A percentile compares a stretch with the other conserved stretches of the same genome.
phyloP scores from a whole-genome alignment of 441 rosid species.

The Pelargonium citronellum region DNA sequence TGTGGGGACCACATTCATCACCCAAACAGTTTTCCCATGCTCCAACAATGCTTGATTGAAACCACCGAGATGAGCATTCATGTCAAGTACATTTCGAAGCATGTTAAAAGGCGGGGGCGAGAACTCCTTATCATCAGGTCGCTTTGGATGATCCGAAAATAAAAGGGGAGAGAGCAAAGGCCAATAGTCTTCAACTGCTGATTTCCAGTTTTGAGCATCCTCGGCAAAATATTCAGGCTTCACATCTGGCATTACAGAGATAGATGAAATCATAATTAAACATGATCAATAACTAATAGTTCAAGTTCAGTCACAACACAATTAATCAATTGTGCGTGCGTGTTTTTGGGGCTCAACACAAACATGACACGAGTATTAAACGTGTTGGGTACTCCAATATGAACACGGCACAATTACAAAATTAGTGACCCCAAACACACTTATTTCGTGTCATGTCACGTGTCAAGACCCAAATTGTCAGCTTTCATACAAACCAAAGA shows the following conservation, averaged over 20 bases:
- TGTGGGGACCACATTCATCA: conserved; percentile 93
- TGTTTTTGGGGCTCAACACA: not conserved
- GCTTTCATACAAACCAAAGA: not conserved
- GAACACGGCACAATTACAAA: too few species aligned
- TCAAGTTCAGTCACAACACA: not conserved
- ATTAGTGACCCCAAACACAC: too few species aligned
- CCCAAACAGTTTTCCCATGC: conserved; percentile 82
- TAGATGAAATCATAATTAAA: not conserved
- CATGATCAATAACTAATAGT: not conserved
- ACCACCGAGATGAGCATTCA: conserved; percentile 94
- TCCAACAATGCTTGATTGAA: conserved; percentile 75
- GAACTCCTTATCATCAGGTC: conserved; percentile 90
- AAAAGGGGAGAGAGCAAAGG: conserved; percentile 89
- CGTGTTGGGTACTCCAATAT: too few species aligned
- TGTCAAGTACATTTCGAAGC: conserved; percentile 90
- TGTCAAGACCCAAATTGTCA: too few species aligned
- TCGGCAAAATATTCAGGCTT: conserved; percentile 56
- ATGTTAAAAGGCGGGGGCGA: conserved; percentile 96
- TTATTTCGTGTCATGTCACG: too few species aligned
- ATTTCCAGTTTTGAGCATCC: conserved; percentile 59
- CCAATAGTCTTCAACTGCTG: conserved; percentile 70
- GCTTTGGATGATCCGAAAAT: conserved; percentile 98
- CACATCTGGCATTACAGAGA: conserved; percentile 42
- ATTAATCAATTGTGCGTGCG: too few species aligned
- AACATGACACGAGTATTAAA: not conserved